Evolutionary conservation across 1,284 basidiomycete genomes (phyloP).

Genomic region (Inonotus obliquus): DNA sequence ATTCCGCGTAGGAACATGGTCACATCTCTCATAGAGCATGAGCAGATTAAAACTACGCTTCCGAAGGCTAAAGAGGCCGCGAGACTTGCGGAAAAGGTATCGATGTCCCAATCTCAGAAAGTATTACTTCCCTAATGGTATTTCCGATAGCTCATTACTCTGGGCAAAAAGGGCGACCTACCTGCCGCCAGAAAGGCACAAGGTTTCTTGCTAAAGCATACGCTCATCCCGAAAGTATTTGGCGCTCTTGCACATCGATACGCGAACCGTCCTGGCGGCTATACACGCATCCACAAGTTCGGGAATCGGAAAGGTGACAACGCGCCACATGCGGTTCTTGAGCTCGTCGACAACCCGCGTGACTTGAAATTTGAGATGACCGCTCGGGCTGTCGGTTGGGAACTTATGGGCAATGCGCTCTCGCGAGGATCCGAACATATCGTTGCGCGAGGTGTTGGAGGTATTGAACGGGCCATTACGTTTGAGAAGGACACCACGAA

Average conservation of each 20-base stretch:
- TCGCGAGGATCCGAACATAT: constrained; percentile 40
- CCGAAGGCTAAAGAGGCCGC: constrained; percentile 94
- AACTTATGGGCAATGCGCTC: constrained; percentile 56
- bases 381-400: constrained; percentile 79
- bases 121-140: background rate
- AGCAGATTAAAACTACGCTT: constrained; percentile 94
- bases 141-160: constrained; percentile 69
- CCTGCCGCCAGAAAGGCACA: constrained; percentile 62
- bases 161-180: constrained; percentile 78
- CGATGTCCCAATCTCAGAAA: constrained; percentile 8
- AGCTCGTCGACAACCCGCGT: constrained; percentile 90
- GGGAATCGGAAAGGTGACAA: constrained; percentile 90
- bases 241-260: constrained; percentile 80
- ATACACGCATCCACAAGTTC: constrained; percentile 90
- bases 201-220: constrained; percentile 70
- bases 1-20: constrained; percentile 75
- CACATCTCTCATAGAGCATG: constrained; percentile 91
- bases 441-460: constrained; percentile 46
- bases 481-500: constrained; percentile 13
- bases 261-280: constrained; percentile 82
- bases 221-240: constrained; percentile 79
- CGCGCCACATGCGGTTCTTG: constrained; percentile 88
- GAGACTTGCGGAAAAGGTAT: constrained; percentile 89
- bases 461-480: constrained; percentile 41
- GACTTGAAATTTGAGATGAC: constrained; percentile 88